These are phyloP conservation scores for Exophiala sp. DNA, from an alignment of 2,329 filamentous ascomycete genomes.

Conservation along the genomic window DNA sequence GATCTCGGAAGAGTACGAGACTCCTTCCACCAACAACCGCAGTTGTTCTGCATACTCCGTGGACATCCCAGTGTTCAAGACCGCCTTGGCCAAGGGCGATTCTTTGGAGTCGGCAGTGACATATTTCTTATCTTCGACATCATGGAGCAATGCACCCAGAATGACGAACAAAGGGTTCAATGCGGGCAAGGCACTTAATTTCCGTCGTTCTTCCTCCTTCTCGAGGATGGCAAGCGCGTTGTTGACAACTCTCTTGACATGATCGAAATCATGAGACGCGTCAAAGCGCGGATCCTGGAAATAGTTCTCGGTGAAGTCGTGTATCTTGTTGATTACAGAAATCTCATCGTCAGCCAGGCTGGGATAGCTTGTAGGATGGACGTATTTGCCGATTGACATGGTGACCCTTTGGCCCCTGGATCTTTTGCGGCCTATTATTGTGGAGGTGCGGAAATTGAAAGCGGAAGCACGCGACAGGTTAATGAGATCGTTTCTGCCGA, in stretches of 20 bases:
- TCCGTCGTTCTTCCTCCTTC: conserved; percentile 38
- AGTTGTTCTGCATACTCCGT: conserved; percentile 54
- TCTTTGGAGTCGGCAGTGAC: conserved; percentile 8
- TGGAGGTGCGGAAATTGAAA: too few relatives aligned
- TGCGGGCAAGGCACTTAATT: conserved; percentile 9
- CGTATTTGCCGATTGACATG: conserved; percentile 11
- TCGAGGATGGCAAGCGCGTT: conserved; percentile 65
- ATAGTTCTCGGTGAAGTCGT: conserved; percentile 25
- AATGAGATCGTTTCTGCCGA: too few relatives aligned
- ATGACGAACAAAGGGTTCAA: conserved; percentile 25
- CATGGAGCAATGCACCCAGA: conserved; percentile 30
- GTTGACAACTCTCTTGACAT: conserved; percentile 75
- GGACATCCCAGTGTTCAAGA: conserved; percentile 22
- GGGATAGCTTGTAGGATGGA: conserved; percentile 23
- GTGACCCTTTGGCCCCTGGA: neutral
- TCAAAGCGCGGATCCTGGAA: conserved; percentile 48
- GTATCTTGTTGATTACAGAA: conserved; percentile 18
- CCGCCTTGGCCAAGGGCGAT: conserved; percentile 13
- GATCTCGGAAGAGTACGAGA: conserved; percentile 74
- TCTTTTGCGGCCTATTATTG: too few relatives aligned
- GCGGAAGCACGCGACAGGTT: too few relatives aligned
- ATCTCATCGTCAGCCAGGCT: conserved; percentile 24
- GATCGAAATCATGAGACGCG: conserved; percentile 81
- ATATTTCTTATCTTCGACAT: conserved; percentile 32
- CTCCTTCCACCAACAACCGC: conserved; percentile 68